Base-by-base conservation (phyloP, 1,284 basidiomycete species). In the Leccinum solheimii region DNA sequence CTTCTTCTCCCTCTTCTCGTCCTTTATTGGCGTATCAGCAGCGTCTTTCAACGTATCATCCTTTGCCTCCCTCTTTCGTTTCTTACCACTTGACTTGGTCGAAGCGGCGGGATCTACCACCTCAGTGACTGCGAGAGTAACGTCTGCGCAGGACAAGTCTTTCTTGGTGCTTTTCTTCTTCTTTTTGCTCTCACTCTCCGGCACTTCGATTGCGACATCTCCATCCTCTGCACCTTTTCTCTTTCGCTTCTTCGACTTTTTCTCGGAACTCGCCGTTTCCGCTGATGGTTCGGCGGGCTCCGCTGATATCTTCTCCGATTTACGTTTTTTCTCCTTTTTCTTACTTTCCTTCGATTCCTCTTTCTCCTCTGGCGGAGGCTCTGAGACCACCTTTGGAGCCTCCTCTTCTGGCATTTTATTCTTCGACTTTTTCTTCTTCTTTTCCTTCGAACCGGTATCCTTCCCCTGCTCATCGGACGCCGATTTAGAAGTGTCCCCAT, bases 1-100 rank as follows among this genome's bases (percentile, higher is more conserved):
- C 63, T 73, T 48, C 62, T 66, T 45, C 60, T 68, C 70, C 63
- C 73, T 77, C 64, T 73, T 75, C 50, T 66, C 65, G 55, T 67
- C 57, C 38, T 61, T 59, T 21, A 50, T 27, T 8, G 34, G 11
- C 16, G 6, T 56, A 19, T 57, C 59, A 1, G 32, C 21, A 2
- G 11, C 55, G 36, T 57, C 50, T 13, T 67, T 50, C 14, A 36
- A 36, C 5, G 19, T 1, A 19, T 2, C 40, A 3, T 34, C 59
- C 38, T 55, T 60, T 43, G 40, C 66, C 34, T 63, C 62, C 56
- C 61, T 68, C 55, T 64, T 68, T 16, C 70, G 67, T 58, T 74
- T 71, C 56, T 64, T 65, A 27, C 43, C 61, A 19, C 52, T 56
- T 5, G 61, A 19, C 49, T 54, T 38, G 13, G 56, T 40, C 21